Evolutionary conservation across 2,329 filamentous ascomycete species (phyloP).

Genomic region (Aspergillus pseudoterreus): DNA sequence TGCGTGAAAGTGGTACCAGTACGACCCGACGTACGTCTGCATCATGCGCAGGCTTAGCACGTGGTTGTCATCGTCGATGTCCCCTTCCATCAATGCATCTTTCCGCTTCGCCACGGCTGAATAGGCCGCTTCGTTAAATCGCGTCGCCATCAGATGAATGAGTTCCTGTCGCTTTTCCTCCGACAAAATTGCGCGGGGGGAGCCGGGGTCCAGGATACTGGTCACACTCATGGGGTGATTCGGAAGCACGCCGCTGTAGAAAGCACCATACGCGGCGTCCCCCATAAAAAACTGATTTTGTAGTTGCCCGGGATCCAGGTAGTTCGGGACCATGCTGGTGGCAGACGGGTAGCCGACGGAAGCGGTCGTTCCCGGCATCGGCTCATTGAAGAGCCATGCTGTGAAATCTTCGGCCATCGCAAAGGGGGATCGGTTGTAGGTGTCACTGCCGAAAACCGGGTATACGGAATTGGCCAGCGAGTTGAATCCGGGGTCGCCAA

Average conservation of each 20-base stretch:
- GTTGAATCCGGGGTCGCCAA: constrained; percentile 31
- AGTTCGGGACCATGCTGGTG: constrained; percentile 39
- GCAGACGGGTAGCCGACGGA: constrained; percentile 46
- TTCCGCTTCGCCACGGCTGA: constrained; percentile 70
- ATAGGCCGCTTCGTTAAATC: constrained; percentile 78
- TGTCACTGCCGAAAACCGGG: constrained; percentile 82
- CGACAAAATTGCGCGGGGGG: constrained; percentile 75
- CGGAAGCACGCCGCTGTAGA: constrained; percentile 47
- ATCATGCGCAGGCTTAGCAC: constrained; percentile 86
- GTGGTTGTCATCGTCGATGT: constrained; percentile 61
- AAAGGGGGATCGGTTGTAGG: constrained; percentile 80
- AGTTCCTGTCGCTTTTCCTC: constrained; percentile 84
- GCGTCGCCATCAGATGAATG: constrained; percentile 72
- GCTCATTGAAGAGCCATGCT: constrained; percentile 75
- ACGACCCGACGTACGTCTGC: constrained; percentile 89
- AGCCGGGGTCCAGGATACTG: constrained; percentile 74
- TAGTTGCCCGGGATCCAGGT: constrained; percentile 41
- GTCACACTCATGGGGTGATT: constrained; percentile 88
- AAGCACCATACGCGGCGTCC: constrained; percentile 47
- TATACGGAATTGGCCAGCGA: constrained; percentile 51
- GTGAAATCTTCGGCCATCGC: constrained; percentile 85
- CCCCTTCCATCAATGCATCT: constrained; percentile 72
- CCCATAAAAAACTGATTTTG: constrained; percentile 51
- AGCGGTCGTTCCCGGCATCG: constrained; percentile 50
- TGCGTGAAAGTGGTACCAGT: constrained; percentile 92